Evolutionary conservation across 2,329 filamentous ascomycete genomes (phyloP).

Genomic region (Xylariaceae sp.): DNA sequence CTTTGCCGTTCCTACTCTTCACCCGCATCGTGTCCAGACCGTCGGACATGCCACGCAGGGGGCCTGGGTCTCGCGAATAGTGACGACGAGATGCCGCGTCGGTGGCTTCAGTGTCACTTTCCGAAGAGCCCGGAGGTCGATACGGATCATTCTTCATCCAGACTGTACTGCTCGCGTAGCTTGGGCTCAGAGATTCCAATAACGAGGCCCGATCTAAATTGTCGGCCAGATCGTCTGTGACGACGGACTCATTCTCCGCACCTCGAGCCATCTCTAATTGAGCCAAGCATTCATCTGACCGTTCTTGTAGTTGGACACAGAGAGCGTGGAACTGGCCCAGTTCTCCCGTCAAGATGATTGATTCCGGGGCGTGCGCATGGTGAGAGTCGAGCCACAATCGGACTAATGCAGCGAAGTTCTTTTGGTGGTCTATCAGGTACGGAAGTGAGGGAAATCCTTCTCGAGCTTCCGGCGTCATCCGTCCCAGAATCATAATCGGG

Average conservation of each 20-base stretch:
- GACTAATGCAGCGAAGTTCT: constrained; percentile 79
- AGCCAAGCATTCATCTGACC: constrained; percentile 48
- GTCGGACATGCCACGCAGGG: constrained; percentile 29
- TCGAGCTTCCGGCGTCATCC: constrained; percentile 72
- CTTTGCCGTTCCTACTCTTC: constrained; percentile 32
- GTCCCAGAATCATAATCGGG: constrained; percentile 81
- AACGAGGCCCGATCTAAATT: constrained; percentile 43
- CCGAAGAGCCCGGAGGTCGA: constrained; percentile 46
- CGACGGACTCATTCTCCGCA: constrained; percentile 33
- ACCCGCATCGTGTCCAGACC: constrained; percentile 33
- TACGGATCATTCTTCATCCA: constrained; percentile 35
- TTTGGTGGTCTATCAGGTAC: constrained; percentile 84
- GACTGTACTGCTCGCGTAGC: constrained; percentile 33
- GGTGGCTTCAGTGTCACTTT: constrained; percentile 41
- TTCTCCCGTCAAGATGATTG: constrained; percentile 46
- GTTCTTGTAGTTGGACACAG: constrained; percentile 48
- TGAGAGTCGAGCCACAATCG: constrained; percentile 70
- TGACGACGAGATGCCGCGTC: constrained; percentile 20
- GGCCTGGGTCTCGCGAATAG: constrained; percentile 21
- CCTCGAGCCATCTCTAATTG: constrained; percentile 45
- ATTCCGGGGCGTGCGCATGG: constrained; percentile 28
- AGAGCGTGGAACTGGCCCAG: constrained; percentile 49
- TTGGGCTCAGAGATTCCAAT: constrained; percentile 34
- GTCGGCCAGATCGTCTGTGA: constrained; percentile 40
- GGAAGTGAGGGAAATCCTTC: constrained; percentile 93